A percentile compares a stretch with the other conserved stretches of the same genome.
These are phyloP conservation scores for Coriolopsis trogii DNA, from an alignment of 1,284 basidiomycete species.

Conservation along the genomic window DNA sequence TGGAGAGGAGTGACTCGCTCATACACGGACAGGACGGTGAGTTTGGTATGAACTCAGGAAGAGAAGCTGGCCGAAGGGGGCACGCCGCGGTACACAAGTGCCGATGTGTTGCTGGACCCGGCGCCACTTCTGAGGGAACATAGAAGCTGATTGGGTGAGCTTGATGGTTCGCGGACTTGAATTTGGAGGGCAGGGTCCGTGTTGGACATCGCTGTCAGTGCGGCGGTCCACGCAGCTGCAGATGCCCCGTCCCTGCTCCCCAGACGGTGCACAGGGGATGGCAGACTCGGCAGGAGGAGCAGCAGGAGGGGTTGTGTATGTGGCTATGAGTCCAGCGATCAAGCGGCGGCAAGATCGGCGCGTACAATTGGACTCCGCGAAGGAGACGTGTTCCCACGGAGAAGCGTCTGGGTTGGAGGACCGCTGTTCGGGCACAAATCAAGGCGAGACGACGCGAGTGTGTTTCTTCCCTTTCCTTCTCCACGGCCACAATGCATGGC, in stretches of 20 bases:
- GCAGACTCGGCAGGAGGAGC: neutral
- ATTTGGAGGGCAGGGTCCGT: constrained; percentile 6
- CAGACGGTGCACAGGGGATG: too few relatives aligned
- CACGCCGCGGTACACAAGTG: constrained; percentile 12
- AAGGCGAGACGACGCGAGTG: constrained; percentile 16
- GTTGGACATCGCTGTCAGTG: constrained; percentile 2
- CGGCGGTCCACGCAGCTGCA: too few relatives aligned
- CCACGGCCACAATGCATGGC: constrained; percentile 32
- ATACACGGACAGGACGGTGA: too few relatives aligned
- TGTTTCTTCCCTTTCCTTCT: constrained; percentile 27
- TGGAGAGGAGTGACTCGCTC: neutral
- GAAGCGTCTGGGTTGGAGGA: constrained; percentile 28
- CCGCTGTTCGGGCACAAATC: constrained; percentile 21
- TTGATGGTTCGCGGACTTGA: constrained; percentile 19
- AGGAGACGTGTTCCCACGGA: constrained; percentile 26
- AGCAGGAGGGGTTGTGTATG: constrained; percentile 14
- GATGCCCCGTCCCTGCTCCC: too few relatives aligned
- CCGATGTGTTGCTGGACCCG: constrained; percentile 1
- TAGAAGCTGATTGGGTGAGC: constrained; percentile 21
- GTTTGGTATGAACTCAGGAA: neutral
- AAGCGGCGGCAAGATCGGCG: constrained; percentile 31
- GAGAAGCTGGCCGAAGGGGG: constrained; percentile 3
- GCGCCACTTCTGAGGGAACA: constrained; percentile 8
- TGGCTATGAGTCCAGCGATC: constrained; percentile 27
- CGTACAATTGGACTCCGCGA: constrained; percentile 27